Conservation (phyloP, 75 land plant species). For the Chamaecyparis obtusa region DNA sequence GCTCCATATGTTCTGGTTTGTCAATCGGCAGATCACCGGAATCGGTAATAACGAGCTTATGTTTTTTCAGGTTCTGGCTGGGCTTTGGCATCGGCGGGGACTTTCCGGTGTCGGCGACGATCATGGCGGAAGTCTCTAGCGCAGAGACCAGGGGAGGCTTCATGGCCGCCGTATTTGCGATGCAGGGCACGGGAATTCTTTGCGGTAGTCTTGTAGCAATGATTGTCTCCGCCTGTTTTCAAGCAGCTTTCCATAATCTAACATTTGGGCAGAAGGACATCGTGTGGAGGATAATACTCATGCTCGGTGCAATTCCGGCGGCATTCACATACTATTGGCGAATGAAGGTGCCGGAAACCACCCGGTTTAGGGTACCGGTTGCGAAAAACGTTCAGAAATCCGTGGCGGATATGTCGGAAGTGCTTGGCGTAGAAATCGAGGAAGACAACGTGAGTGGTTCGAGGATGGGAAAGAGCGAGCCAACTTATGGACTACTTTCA, state of each 20-base stretch:
- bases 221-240: neutral
- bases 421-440: conserved; percentile 28
- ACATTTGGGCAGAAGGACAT: neutral
- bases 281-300: neutral
- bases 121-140: conserved; percentile 45
- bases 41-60: conserved; percentile 1
- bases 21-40: conserved; percentile 25
- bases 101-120: conserved; percentile 72
- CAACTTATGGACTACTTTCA: conserved; percentile 30
- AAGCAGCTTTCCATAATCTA: neutral
- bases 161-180: conserved; percentile 30
- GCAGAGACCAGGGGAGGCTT: conserved; percentile 30
- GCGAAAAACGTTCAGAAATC: neutral
- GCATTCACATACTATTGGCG: neutral
- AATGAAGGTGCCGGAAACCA: no score
- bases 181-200: conserved; percentile 30
- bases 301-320: neutral
- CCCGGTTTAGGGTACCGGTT: neutral
- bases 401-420: conserved; percentile 17
- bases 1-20: conserved; percentile 23
- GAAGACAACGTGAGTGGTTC: neutral
- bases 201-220: conserved; percentile 8
- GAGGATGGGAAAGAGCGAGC: neutral
- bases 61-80: conserved; percentile 38
- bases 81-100: conserved; percentile 71